Conservation (phyloP, 73 alveolate species). For the Paramecium biaurelia region DNA sequence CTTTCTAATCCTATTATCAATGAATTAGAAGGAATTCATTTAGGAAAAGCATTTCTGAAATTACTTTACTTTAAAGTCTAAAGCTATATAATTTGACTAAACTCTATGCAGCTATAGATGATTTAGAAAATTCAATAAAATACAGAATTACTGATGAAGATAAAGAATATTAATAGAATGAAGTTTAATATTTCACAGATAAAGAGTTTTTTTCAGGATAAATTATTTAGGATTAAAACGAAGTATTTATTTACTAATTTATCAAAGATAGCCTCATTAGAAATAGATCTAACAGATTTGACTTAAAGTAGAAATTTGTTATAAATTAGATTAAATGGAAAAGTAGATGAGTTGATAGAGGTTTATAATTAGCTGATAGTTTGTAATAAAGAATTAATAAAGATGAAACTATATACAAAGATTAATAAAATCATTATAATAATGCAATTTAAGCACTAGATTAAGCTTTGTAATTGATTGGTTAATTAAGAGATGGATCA, state of each 20-base stretch:
- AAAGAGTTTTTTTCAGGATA: background rate
- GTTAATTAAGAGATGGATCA: conserved; percentile 36
- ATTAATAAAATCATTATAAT: background rate
- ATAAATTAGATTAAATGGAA: background rate
- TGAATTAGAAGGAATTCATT: background rate
- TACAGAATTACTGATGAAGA: background rate
- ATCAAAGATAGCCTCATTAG: background rate
- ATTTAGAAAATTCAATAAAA: background rate
- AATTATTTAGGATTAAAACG: background rate
- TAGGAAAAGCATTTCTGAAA: conserved; percentile 25
- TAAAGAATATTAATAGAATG: background rate
- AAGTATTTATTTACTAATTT: background rate
- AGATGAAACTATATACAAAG: background rate
- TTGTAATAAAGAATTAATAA: background rate
- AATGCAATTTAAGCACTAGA: conserved; percentile 19
- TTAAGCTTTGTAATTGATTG: conserved; percentile 28
- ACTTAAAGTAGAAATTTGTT: background rate
- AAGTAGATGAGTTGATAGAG: background rate
- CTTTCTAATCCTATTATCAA: background rate
- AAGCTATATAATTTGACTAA: conserved; percentile 24
- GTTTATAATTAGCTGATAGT: background rate
- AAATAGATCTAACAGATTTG: conserved; percentile 10
- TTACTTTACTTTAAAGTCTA: background rate
- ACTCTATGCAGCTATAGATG: conserved; percentile 27
- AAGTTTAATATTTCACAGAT: conserved; percentile 31